These are phyloP conservation scores for Pleurotus giganteus DNA, from an alignment of 768 basidiomycete genomes.

Conservation along the genomic window DNA sequence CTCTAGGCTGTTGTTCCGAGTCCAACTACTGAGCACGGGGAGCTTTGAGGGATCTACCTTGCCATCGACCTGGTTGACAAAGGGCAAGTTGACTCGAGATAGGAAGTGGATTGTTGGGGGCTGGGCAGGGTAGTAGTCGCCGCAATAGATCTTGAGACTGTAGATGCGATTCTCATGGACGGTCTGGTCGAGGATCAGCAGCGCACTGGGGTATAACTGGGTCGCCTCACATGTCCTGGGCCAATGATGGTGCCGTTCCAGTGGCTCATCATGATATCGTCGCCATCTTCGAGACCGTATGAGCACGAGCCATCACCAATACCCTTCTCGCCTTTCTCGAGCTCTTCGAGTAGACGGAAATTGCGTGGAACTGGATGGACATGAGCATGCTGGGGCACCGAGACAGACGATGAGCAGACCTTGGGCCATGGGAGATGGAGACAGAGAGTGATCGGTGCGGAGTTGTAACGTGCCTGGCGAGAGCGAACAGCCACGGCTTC, in stretches of 20 bases:
- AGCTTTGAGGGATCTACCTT: constrained; percentile 76
- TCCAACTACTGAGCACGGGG: constrained; percentile 74
- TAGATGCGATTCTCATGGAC: constrained; percentile 99
- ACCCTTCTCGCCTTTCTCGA: constrained; percentile 99
- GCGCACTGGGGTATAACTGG: not conserved
- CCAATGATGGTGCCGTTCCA: constrained; percentile 99
- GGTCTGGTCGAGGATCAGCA: constrained; percentile 49
- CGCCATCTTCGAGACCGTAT: constrained; percentile 92
- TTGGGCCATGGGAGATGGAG: constrained; percentile 43
- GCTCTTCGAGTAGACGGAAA: constrained; percentile 95
- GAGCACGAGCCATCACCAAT: constrained; percentile 98
- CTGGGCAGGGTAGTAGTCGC: constrained; percentile 66
- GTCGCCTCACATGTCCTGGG: constrained; percentile 82
- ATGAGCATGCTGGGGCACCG: not conserved
- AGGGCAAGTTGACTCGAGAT: constrained; percentile 91
- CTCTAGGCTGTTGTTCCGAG: constrained; percentile 76
- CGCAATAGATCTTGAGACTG: constrained; percentile 88
- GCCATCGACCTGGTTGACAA: constrained; percentile 75
- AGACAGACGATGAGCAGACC: constrained; percentile 25
- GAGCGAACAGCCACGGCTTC: constrained; percentile 27
- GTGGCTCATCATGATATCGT: constrained; percentile 96
- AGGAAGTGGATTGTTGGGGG: constrained; percentile 84
- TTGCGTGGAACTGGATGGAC: constrained; percentile 79
- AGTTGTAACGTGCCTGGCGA: constrained; percentile 12
- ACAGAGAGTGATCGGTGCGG: constrained; percentile 12